Conservation (phyloP, 768 basidiomycete species). For the Suillus subaureus region DNA sequence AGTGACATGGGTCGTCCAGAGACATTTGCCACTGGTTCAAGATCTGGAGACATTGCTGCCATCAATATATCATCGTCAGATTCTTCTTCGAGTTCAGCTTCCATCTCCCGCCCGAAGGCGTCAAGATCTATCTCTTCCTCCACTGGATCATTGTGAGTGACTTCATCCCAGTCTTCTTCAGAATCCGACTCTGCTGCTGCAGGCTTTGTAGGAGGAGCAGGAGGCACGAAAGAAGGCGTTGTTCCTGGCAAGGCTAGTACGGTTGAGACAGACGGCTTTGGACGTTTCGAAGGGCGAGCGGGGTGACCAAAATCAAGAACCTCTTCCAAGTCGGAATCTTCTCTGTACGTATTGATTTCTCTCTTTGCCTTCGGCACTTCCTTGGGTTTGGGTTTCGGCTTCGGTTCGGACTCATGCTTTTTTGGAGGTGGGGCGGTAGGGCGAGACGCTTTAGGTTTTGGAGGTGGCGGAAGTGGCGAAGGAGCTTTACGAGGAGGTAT, state of each 20-base stretch:
- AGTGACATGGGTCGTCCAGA: conserved; percentile 49
- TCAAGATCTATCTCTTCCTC: conserved; percentile 38
- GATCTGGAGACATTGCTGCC: conserved; percentile 42
- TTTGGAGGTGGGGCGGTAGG: conserved; percentile 26
- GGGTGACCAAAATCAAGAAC: conserved; percentile 52
- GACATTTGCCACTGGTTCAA: conserved; percentile 23
- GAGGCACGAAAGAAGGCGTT: conserved; percentile 30
- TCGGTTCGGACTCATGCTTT: conserved; percentile 23
- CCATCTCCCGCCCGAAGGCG: conserved; percentile 38
- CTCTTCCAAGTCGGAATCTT: conserved; percentile 43
- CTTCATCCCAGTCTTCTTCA: conserved; percentile 59
- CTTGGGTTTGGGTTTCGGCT: conserved; percentile 30
- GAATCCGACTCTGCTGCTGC: conserved; percentile 40
- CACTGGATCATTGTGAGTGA: conserved; percentile 25
- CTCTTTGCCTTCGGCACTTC: conserved; percentile 24
- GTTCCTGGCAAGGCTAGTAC: conserved; percentile 43
- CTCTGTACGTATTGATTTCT: conserved; percentile 20
- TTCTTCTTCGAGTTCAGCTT: conserved; percentile 39
- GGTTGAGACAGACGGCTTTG: conserved; percentile 28
- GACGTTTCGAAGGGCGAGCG: conserved; percentile 40
- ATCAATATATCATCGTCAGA: conserved; percentile 55
- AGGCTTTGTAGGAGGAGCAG: conserved; percentile 31
- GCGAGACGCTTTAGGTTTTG: conserved; percentile 36
- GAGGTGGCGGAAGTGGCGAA: conserved; percentile 32
- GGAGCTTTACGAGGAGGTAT: conserved; percentile 23